phyloP scores from a whole-genome alignment of 371 early-diverging fungal genomes.

The Actinomortierella ambigua region DNA sequence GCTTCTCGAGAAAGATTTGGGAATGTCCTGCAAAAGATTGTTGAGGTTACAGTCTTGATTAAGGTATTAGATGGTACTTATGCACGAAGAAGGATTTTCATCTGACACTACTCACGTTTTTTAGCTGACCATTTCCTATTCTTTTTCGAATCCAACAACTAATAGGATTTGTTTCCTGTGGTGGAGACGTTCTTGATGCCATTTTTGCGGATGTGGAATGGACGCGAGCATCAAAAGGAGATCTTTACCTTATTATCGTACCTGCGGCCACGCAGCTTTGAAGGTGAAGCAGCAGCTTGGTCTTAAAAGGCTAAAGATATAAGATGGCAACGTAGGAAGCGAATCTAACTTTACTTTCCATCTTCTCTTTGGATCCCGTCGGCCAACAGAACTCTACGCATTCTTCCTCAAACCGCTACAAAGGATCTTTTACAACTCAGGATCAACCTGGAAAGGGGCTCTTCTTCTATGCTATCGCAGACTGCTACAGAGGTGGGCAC shows the following conservation, averaged over 20 bases:
- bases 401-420: constrained; percentile 52
- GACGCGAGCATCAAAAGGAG: constrained; percentile 51
- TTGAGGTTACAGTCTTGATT: constrained; percentile 49
- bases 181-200: constrained; percentile 53
- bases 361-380: not conserved
- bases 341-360: not conserved
- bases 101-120: too few species aligned
- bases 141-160: too few species aligned
- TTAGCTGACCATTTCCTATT: too few species aligned
- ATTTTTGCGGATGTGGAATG: constrained; percentile 58
- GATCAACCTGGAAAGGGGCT: constrained; percentile 56
- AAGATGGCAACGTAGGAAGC: not conserved
- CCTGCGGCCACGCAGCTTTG: constrained; percentile 51
- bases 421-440: constrained; percentile 48
- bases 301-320: not conserved
- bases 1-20: constrained; percentile 33
- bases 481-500: constrained; percentile 55
- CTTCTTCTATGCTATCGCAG: constrained; percentile 53
- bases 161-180: constrained; percentile 56
- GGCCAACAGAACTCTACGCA: constrained; percentile 34
- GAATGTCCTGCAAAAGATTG: constrained; percentile 45
- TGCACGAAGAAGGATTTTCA: too few species aligned
- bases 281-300: constrained; percentile 38
- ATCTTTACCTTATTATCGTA: constrained; percentile 55
- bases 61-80: constrained; percentile 42